phyloP scores from a whole-genome alignment of 768 basidiomycete species.

The Psilocybe cyanescens region DNA sequence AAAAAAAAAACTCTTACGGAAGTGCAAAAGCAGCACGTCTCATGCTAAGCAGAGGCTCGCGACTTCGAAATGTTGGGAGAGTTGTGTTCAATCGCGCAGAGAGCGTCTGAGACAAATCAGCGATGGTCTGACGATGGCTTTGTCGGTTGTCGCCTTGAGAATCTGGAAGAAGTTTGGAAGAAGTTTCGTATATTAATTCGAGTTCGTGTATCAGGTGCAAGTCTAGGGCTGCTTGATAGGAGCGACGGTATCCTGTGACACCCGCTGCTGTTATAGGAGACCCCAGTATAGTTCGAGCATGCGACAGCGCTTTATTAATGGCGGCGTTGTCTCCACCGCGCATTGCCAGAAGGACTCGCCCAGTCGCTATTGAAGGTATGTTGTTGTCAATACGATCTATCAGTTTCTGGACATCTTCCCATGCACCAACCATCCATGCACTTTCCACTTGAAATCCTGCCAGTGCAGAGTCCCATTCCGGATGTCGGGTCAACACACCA shows the following conservation, averaged over 20 bases:
- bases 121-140: slow-evolving; percentile 39
- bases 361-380: slow-evolving; percentile 72
- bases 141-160: slow-evolving; percentile 39
- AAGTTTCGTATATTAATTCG: slow-evolving; percentile 60
- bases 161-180: slow-evolving; percentile 40
- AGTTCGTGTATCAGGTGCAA: slow-evolving; percentile 89
- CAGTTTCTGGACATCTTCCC: slow-evolving; percentile 77
- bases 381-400: slow-evolving; percentile 52
- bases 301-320: slow-evolving; percentile 54
- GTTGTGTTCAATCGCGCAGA: slow-evolving; percentile 73
- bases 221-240: slow-evolving; percentile 85
- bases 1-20: slow-evolving; percentile 46
- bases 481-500: slow-evolving; percentile 85
- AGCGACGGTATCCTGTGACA: slow-evolving; percentile 77
- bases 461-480: slow-evolving; percentile 79
- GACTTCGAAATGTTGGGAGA: slow-evolving; percentile 84
- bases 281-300: slow-evolving; percentile 76
- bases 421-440: slow-evolving; percentile 95
- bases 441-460: slow-evolving; percentile 90
- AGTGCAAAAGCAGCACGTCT: slow-evolving; percentile 82
- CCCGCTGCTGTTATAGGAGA: slow-evolving; percentile 83
- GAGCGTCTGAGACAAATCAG: slow-evolving; percentile 53
- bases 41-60: slow-evolving; percentile 90
- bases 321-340: slow-evolving; percentile 51
- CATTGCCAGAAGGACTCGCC: slow-evolving; percentile 81